Base-by-base conservation (phyloP, 176 grass and related monocot species). In the Elaeis guineensis region DNA sequence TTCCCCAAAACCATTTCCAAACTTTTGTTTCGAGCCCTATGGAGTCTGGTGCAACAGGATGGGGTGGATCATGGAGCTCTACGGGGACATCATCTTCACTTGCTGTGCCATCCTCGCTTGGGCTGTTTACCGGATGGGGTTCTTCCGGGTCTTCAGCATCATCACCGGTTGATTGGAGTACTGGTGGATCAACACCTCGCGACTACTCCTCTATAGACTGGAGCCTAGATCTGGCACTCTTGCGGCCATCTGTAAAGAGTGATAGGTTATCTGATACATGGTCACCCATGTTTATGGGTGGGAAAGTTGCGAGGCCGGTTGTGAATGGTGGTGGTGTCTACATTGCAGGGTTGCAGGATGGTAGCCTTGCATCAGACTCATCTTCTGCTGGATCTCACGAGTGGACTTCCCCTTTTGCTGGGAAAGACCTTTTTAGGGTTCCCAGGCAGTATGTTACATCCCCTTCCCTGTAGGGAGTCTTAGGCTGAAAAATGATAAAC, bases 221-320 rank as follows among this genome's bases (percentile, higher is more conserved):
- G 92, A 97, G 92, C 58, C 62, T 97, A 24, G 92, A 91, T 63
- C 55, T 71, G 67, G 79, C 81, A 2, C 75, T 97, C 29, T 70
- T 98, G 69, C 86, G 85, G 68, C 69, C 81, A 14, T 70, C 81
- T 22, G 61, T 57, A 55, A 82, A 77, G 71, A 80, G 77, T 51
- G 74, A 90, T 8, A 51, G 69, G 62, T 64, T 85, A 63, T 83
- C 88, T 0, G 82, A 92, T 50, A 98, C 94, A 58, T 98, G 94
- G 94, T 98, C 94, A 19, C 92, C 94, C 59, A 93, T 98, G 88
- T 98, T 98, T 74, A 86, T 98, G 94, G 84, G 88, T 0, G 82
- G 88, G 29, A 74, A 79, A 85, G 66, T 63, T 11, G 4, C 79
- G 60, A 86, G 76, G 63, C 55, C 75, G 53, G 35, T 57, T 60